A percentile compares a stretch with the other conserved stretches of the same genome.
These are phyloP conservation scores for Circinella minor DNA, from an alignment of 371 early-diverging fungal genomes.

Conservation along the genomic window DNA sequence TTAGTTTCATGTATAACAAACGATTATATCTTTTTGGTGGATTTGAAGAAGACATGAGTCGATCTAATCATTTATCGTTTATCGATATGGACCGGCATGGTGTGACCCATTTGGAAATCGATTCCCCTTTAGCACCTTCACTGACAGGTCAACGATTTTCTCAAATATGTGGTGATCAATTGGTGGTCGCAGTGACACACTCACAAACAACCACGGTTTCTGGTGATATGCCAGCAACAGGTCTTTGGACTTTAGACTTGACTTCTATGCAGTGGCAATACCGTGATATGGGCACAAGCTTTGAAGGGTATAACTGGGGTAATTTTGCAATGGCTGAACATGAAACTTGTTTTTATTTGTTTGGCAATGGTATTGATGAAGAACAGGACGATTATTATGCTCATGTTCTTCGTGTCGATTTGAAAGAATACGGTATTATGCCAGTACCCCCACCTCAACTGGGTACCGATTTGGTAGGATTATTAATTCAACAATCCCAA, in stretches of 20 bases:
- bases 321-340: constrained; percentile 69
- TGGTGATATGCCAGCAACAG: constrained; percentile 38
- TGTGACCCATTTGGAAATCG: constrained; percentile 57
- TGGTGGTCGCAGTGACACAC: constrained; percentile 65
- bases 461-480: constrained; percentile 54
- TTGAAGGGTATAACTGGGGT: constrained; percentile 66
- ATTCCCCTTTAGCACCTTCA: constrained; percentile 60
- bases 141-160: constrained; percentile 69
- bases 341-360: constrained; percentile 57
- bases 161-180: constrained; percentile 66
- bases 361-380: constrained; percentile 58
- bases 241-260: constrained; percentile 69
- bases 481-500: constrained; percentile 49
- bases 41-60: constrained; percentile 65
- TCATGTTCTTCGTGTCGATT: constrained; percentile 58
- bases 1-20: constrained; percentile 58
- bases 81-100: constrained; percentile 54
- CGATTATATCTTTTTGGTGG: constrained; percentile 74
- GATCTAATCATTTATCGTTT: constrained; percentile 61
- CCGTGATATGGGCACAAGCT: constrained; percentile 54
- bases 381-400: constrained; percentile 68
- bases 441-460: constrained; percentile 59
- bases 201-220: constrained; percentile 43
- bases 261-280: constrained; percentile 68
- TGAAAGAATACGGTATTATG: constrained; percentile 64